Evolutionary conservation across 73 alveolate genomes (phyloP).

Genomic region (Paraurostyla sp.): DNA sequence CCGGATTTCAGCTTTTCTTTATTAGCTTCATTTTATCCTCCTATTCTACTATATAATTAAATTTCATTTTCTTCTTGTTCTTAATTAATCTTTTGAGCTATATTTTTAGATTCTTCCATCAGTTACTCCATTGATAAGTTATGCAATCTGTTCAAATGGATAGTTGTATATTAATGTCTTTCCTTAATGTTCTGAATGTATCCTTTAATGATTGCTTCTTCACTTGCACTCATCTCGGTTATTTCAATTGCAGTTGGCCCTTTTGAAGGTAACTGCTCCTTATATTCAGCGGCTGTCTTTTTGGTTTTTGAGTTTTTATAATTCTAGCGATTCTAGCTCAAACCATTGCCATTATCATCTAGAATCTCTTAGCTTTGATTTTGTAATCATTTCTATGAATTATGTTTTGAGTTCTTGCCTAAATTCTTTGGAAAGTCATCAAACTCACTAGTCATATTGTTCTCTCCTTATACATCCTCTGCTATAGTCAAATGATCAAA

Average conservation of each 20-base stretch:
- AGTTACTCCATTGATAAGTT: background rate
- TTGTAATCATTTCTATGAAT: background rate
- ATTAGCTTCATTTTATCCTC: background rate
- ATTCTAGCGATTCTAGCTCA: background rate
- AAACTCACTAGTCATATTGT: too few species aligned
- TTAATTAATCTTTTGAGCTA: background rate
- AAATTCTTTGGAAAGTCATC: background rate
- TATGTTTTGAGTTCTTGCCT: background rate
- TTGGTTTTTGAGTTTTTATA: background rate
- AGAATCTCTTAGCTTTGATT: background rate
- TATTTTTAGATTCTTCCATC: conserved; percentile 25
- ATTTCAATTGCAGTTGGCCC: background rate
- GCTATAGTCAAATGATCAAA: too few species aligned
- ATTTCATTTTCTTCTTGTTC: conserved; percentile 1
- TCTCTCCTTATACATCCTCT: too few species aligned
- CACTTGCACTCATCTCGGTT: conserved; percentile 25
- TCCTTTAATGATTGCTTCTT: background rate
- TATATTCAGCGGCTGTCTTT: background rate
- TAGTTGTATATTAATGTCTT: background rate
- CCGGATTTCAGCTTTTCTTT: background rate
- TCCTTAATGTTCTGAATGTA: background rate
- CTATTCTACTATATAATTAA: background rate
- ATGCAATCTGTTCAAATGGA: background rate
- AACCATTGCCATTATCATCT: background rate
- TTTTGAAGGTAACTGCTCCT: background rate